Evolutionary conservation across 176 grass and related monocot species (phyloP).

Genomic region (Avena sativa): DNA sequence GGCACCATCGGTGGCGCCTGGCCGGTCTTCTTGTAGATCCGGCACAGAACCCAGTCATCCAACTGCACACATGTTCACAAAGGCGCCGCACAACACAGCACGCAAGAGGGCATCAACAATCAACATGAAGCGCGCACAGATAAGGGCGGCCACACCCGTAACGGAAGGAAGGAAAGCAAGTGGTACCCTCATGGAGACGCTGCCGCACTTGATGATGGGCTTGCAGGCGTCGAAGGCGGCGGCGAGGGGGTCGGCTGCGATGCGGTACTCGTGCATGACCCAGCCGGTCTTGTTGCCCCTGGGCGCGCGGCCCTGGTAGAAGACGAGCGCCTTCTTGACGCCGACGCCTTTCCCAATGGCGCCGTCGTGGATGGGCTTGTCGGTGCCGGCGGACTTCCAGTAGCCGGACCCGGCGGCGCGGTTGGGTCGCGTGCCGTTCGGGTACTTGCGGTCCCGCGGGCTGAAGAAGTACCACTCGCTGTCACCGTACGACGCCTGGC

Average conservation of each 20-base stretch:
- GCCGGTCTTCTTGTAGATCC: constrained; percentile 84
- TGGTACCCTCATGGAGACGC: constrained; percentile 92
- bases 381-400: constrained; percentile 81
- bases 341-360: constrained; percentile 37
- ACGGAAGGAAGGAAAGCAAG: background rate
- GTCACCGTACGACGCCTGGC: constrained; percentile 41
- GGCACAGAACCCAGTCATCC: constrained; percentile 96
- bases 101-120: background rate
- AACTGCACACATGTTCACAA: constrained; percentile 62
- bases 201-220: constrained; percentile 57
- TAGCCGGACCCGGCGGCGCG: constrained; percentile 59
- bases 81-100: background rate
- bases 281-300: constrained; percentile 77
- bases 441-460: constrained; percentile 75
- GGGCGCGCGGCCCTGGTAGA: constrained; percentile 78
- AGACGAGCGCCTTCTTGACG: constrained; percentile 90
- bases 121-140: background rate
- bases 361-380: constrained; percentile 54
- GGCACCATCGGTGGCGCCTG: constrained; percentile 45
- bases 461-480: constrained; percentile 83
- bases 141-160: background rate
- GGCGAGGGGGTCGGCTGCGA: constrained; percentile 3
- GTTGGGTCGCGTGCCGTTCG: constrained; percentile 63
- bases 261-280: constrained; percentile 95
- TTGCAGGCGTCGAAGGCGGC: constrained; percentile 44